Evolutionary conservation across 495 filamentous ascomycete species (phyloP), one percentile per base, ranked within the genome.

Genomic region (Penicillium simplicissimum): DNA sequence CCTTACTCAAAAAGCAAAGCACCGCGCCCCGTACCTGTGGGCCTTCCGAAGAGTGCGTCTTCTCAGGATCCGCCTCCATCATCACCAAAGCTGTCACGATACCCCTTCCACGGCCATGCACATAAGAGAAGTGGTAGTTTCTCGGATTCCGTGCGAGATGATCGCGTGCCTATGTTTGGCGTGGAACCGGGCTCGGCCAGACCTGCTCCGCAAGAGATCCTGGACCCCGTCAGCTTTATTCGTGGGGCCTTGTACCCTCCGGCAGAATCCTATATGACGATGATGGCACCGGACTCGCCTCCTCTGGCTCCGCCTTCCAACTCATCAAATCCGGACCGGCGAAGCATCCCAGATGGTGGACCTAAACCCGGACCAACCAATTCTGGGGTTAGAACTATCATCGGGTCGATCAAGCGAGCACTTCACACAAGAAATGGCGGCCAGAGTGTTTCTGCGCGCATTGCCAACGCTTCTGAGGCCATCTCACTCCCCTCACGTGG

Each of bases 331-430:
- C 49, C 66, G 15, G 71, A 76, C 53, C 72, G 75, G 35, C 71
- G 74, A 52, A 75, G 71, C 53, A 76, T 67, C 8, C 64, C 67
- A 1, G 71, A 78, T 38, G 66, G 62, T 9, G 68, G 63, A 33
- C 55, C 71, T 19, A 79, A 76, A 48, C 63, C 76, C 38, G 43
- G 67, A 58, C 37, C 75, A 54, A 73, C 76, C 14, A 90, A 76
- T 53, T 85, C 86, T 13, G 87, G 91, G 1, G 88, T 98, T 80
- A 91, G 87, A 72, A 95, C 87, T 63, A 79, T 98, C 3, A 81
- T 98, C 48, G 93, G 93, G 0, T 92, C 89, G 61, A 91, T 98
- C 36, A 88, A 91, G 45, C 90, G 94, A 37, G 94, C 88, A n/a
- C 72, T 97, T 52, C 91, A 93, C 65, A 91, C 84, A 42, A 89